phyloP scores from a whole-genome alignment of 2,329 filamentous ascomycete genomes.

The Cladosporium sp. region DNA sequence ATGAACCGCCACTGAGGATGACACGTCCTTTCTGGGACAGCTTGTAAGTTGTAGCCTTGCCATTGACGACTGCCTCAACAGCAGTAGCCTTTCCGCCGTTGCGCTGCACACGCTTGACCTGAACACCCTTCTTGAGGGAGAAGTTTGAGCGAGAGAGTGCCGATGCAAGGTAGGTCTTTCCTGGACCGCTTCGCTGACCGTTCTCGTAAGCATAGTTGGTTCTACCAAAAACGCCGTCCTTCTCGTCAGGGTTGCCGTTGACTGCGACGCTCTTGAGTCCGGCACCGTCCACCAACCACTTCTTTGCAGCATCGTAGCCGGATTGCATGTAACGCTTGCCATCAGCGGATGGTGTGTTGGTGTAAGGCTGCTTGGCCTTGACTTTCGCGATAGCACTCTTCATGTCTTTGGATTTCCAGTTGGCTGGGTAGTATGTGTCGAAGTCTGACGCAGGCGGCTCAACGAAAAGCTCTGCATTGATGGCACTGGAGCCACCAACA shows the following conservation, averaged over 20 bases:
- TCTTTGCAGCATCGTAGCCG: conserved; percentile 48
- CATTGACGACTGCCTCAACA: conserved; percentile 45
- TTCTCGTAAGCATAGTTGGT: conserved; percentile 51
- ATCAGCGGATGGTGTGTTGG: conserved; percentile 48
- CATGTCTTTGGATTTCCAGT: conserved; percentile 55
- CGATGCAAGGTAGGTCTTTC: conserved; percentile 52
- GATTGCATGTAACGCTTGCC: conserved; percentile 50
- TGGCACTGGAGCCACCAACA: conserved; percentile 54
- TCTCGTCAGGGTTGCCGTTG: conserved; percentile 48
- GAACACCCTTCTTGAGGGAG: conserved; percentile 45
- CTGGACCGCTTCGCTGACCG: conserved; percentile 53
- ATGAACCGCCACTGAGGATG: conserved; percentile 58
- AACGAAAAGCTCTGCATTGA: conserved; percentile 57
- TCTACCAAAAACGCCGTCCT: conserved; percentile 51
- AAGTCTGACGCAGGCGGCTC: conserved; percentile 56
- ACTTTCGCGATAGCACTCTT: conserved; percentile 48
- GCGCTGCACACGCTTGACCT: conserved; percentile 49
- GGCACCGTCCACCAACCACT: conserved; percentile 53
- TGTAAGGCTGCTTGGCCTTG: conserved; percentile 46
- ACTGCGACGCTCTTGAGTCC: conserved; percentile 51
- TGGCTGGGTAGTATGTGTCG: conserved; percentile 51
- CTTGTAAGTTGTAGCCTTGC: conserved; percentile 34
- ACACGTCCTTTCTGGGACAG: conserved; percentile 42
- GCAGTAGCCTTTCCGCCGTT: conserved; percentile 43
- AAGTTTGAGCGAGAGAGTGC: conserved; percentile 47